Percentiles rank a stretch among this genome's conserved stretches.
phyloP scores from a whole-genome alignment of 2,329 filamentous ascomycete species.

The Penicillium sp. region DNA sequence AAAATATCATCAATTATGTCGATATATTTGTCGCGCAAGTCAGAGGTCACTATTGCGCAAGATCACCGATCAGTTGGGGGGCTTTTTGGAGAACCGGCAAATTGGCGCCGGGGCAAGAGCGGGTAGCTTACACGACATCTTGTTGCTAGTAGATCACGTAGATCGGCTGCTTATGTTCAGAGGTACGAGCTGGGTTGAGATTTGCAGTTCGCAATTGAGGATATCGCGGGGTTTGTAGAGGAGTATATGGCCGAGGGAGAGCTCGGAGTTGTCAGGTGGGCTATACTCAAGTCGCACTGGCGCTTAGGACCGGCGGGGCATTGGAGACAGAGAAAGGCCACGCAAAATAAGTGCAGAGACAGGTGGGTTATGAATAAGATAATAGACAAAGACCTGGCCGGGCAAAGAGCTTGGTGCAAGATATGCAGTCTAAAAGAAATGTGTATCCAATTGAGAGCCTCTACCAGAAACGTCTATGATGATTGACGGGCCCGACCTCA shows the following conservation, averaged over 20 bases:
- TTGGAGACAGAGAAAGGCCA: slow-evolving; percentile 15
- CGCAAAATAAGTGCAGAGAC: slow-evolving; percentile 5
- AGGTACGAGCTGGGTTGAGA: not conserved
- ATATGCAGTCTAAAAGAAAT: slow-evolving; percentile 2
- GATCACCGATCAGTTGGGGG: slow-evolving; percentile 25
- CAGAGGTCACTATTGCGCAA: slow-evolving; percentile 47
- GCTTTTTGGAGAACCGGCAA: slow-evolving; percentile 19
- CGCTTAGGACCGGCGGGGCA: slow-evolving; percentile 44
- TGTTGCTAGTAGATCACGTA: slow-evolving; percentile 18
- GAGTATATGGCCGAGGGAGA: slow-evolving; percentile 3
- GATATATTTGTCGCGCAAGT: slow-evolving; percentile 52
- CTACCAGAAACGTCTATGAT: slow-evolving; percentile 10
- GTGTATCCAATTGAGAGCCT: slow-evolving; percentile 9
- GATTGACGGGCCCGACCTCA: slow-evolving; percentile 3
- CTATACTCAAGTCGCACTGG: slow-evolving; percentile 34
- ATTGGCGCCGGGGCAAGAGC: slow-evolving; percentile 22
- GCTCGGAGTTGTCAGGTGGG: slow-evolving; percentile 23
- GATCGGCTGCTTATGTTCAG: not conserved
- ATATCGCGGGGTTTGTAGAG: not conserved
- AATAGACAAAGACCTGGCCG: not conserved
- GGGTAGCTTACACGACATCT: slow-evolving; percentile 41
- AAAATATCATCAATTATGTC: slow-evolving; percentile 65
- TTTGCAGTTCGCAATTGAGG: slow-evolving; percentile 1
- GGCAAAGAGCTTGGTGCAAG: not conserved
- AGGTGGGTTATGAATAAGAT: not conserved